Evolutionary conservation across 164 flowering plant species (phyloP).

Genomic region (Magnolia sinica): DNA sequence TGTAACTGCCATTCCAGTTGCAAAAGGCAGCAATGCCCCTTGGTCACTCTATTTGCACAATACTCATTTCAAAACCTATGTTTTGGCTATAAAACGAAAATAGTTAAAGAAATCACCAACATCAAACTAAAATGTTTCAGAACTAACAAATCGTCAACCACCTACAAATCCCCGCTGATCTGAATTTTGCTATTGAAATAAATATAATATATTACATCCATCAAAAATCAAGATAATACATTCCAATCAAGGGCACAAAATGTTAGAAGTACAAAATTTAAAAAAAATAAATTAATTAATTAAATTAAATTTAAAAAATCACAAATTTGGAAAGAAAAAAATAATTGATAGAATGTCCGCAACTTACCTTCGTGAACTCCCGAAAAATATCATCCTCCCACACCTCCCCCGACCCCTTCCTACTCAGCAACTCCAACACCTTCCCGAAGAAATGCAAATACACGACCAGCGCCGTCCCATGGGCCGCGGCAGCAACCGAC

Average conservation of each 20-base stretch:
- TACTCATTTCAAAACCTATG: too few relatives aligned
- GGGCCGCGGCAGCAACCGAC: constrained; percentile 93
- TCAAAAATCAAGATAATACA: background rate
- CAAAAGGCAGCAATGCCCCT: too few relatives aligned
- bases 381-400: constrained; percentile 37
- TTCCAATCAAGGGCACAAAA: background rate
- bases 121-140: too few relatives aligned
- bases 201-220: background rate
- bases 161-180: background rate
- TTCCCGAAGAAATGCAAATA: constrained; percentile 92
- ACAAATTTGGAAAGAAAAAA: background rate
- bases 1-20: too few relatives aligned
- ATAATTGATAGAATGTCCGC: background rate
- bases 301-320: too few relatives aligned
- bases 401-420: background rate
- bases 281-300: too few relatives aligned
- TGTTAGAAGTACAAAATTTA: background rate
- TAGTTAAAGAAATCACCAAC: too few relatives aligned
- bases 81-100: too few relatives aligned
- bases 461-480: constrained; percentile 85
- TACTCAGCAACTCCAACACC: constrained; percentile 52
- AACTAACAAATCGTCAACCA: too few relatives aligned
- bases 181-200: background rate
- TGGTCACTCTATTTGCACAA: too few relatives aligned
- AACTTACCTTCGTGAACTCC: constrained; percentile 54